Evolutionary conservation across 2,329 filamentous ascomycete genomes (phyloP), one percentile per base, ranked within the genome.

Genomic region (Arthrobotrys sphaeroides): DNA sequence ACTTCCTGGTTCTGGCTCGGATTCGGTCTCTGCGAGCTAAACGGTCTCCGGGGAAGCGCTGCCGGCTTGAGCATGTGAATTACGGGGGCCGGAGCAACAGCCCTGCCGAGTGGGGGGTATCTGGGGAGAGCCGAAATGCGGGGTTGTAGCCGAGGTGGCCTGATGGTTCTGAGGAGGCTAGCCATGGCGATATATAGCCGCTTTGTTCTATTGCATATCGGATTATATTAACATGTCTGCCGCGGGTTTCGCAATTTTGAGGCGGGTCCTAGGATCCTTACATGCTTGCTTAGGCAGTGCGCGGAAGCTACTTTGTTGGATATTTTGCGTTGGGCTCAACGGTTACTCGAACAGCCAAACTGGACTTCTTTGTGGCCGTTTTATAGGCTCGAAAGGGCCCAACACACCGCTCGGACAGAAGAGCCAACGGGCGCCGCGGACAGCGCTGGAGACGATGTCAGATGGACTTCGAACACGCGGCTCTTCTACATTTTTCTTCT

Each of bases 261-360:
- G 57, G 57, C 36, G 40, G 57, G 40, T 28, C 20, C 4, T 18
- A 38, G 16, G 42, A 16, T 9, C 16, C 24, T 64, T 42, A n/a
- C 24, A 20, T 42, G 22, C 20, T 49, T 42, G 22, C 20, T 49
- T 20, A 10, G 60, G 13, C 13, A 38, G 16, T 2, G 16, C 16
- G 5, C 18, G 7, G 33, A n/a, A n/a, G n/a, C n/a, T n/a, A n/a
- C 38, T 22, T 64, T 74, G 70, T 74, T 67, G 70, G 45, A 68
- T 55, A 68, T 74, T 68, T 38, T 74, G 62, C 18, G 70, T 74
- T 74, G 70, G 40, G 57, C 16, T 55, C 49, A 40, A 65, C 45
- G n/a, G 24, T n/a, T 36, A 16, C 13, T 13, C 5, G 2, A 24
- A 38, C 5, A 5, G 45, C 6, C 33, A 28, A 72, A 43, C 4